Base-by-base conservation (phyloP, 2,329 filamentous ascomycete species). In the Lanzia echinophila region DNA sequence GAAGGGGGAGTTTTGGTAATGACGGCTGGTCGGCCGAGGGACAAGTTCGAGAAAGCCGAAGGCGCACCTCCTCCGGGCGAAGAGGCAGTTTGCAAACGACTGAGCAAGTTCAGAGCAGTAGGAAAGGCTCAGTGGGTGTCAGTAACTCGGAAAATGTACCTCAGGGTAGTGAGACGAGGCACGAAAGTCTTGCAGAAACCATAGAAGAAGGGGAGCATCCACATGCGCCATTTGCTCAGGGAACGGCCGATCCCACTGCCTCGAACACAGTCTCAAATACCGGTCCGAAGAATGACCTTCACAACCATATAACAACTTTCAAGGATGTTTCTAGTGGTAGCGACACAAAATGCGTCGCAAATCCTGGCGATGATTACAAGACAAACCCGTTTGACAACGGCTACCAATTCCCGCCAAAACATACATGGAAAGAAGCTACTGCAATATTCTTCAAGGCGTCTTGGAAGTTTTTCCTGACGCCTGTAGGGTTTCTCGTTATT, bases 391-490 rank as follows among this genome's bases (percentile, higher is more conserved):
- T 80, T 58, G 72, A 75, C n/a, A 86, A 85, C 63, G 81, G 82
- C 41, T 85, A 86, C 62, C 79, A 85, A 64, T 84, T 84, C 62
- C 81, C 79, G 20, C 82, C 79, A 5, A 80, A 76, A 53, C 81
- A 82, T 62, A 71, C 81, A 0, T 81, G 79, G 73, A 76, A 72
- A 34, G 78, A 82, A 54, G 79, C 83, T 1, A 79, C 81, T 1
- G 72, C 69, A 19, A 80, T 83, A 50, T 81, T 78, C 1, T 65
- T 83, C 12, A 72, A 76, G 28, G 77, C 80, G 0, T 88, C 87
- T 65, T 85, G 82, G 81, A 78, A 81, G 50, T 95, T 89, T 73
- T 81, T 87, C 62, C 73, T 79, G 36, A 95, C 88, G 0, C 86
- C 86, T 0, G 70, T 87, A 52, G 89, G 90, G 2, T 90, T 94